Evolutionary conservation across 441 rosid genomes (phyloP).

Genomic region (Theobroma grandiflorum): DNA sequence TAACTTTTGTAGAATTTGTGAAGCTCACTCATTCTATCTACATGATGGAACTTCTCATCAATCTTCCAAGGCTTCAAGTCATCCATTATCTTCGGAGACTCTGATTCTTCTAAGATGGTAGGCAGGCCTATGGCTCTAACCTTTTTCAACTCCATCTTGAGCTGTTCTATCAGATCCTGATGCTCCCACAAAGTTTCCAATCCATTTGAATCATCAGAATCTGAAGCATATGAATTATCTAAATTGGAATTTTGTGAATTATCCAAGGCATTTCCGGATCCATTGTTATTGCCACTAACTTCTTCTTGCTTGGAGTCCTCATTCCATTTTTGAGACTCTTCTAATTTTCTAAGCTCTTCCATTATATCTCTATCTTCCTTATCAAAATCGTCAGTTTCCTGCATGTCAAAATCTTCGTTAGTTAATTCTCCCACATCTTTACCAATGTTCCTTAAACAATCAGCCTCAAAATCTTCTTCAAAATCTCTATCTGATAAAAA

Average conservation of each 20-base stretch:
- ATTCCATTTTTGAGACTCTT: conserved; percentile 30
- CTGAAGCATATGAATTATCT: conserved; percentile 30
- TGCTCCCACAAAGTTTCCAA: conserved; percentile 88
- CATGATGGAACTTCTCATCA: conserved; percentile 67
- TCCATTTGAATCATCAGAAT: conserved; percentile 51
- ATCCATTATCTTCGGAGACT: conserved; percentile 72
- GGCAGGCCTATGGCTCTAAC: conserved; percentile 85
- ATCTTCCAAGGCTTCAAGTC: conserved; percentile 95
- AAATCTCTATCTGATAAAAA: conserved; percentile 67
- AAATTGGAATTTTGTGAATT: conserved; percentile 19
- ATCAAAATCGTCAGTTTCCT: conserved; percentile 37
- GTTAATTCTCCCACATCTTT: conserved; percentile 24
- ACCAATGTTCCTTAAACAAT: conserved; percentile 23
- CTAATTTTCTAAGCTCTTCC: conserved; percentile 22
- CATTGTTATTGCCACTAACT: conserved; percentile 12
- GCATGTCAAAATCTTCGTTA: conserved; percentile 31
- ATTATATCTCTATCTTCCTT: conserved; percentile 47
- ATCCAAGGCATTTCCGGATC: conserved; percentile 16
- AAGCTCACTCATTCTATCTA: conserved; percentile 74
- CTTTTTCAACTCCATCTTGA: conserved; percentile 86
- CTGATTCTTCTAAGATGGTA: conserved; percentile 82
- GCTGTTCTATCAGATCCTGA: conserved; percentile 90
- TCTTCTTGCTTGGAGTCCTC: conserved; percentile 26
- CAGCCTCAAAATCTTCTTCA: conserved; percentile 35
- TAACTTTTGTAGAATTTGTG: conserved; percentile 86